These are phyloP conservation scores for Triticum turgidum DNA, from an alignment of 176 grass and related monocot genomes.

Conservation along the genomic window DNA sequence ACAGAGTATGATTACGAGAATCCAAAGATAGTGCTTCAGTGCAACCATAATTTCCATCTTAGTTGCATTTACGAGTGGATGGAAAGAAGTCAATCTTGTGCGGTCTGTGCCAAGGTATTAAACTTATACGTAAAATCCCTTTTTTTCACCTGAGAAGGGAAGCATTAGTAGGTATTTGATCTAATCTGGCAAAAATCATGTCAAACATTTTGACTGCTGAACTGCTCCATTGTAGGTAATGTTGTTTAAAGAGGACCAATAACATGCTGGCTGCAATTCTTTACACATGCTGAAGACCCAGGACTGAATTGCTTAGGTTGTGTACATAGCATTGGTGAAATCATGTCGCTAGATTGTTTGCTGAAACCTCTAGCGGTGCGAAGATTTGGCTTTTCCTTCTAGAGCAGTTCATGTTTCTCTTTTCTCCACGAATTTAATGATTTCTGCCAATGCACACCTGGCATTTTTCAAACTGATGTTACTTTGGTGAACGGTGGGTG, in stretches of 20 bases:
- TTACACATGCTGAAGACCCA: background rate
- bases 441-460: constrained; percentile 14
- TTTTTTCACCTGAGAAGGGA: constrained; percentile 13
- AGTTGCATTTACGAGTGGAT: constrained; percentile 89
- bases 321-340: constrained; percentile 41
- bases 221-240: constrained; percentile 38
- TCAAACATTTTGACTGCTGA: background rate
- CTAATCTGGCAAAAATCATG: background rate
- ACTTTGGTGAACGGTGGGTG: background rate
- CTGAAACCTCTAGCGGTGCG: constrained; percentile 24
- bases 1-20: constrained; percentile 68
- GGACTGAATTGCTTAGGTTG: constrained; percentile 6
- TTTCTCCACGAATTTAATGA: background rate
- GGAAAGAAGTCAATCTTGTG: constrained; percentile 77
- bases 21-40: constrained; percentile 58
- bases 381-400: constrained; percentile 16
- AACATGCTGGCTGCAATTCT: constrained; percentile 21
- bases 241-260: constrained; percentile 52
- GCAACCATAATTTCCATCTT: constrained; percentile 77
- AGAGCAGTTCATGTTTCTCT: background rate
- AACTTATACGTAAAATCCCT: constrained; percentile 15
- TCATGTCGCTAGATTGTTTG: constrained; percentile 30
- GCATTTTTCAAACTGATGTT: constrained; percentile 4
- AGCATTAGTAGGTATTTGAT: background rate
- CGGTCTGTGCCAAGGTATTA: constrained; percentile 61